A percentile compares a stretch with the other conserved stretches of the same genome.
Evolutionary conservation across 169 alveolate genomes (phyloP).

Genomic region (Cryptosporidium xiaoi): DNA sequence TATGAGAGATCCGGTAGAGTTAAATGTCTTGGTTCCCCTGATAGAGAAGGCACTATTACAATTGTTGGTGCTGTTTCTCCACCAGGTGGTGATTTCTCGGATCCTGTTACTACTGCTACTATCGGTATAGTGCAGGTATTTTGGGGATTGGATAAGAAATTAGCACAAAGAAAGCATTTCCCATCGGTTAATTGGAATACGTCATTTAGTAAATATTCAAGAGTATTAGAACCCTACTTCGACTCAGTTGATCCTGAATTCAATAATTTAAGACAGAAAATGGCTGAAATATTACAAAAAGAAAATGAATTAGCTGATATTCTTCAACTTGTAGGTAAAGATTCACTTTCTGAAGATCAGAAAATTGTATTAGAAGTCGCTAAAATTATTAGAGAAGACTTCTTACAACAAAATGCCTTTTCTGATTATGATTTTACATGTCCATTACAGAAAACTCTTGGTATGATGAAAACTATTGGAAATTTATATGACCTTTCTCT

Average conservation of each 20-base stretch:
- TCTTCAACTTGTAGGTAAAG: conserved; percentile 98
- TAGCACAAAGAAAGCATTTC: conserved; percentile 99
- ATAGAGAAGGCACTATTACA: conserved; percentile 97
- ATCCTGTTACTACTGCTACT: conserved; percentile 98
- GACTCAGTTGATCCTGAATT: conserved; percentile 94
- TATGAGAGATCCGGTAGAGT: conserved; percentile 97
- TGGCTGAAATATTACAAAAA: conserved; percentile 93
- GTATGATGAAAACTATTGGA: conserved; percentile 96
- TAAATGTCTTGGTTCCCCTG: conserved; percentile 97
- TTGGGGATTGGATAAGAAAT: conserved; percentile 99
- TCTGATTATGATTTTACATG: conserved; percentile 97
- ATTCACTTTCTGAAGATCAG: conserved; percentile 97
- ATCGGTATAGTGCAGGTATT: conserved; percentile 98
- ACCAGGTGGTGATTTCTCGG: conserved; percentile 99
- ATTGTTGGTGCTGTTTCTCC: conserved; percentile 99
- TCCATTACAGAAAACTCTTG: conserved; percentile 95
- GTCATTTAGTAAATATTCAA: conserved; percentile 95
- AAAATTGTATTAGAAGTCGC: conserved; percentile 93
- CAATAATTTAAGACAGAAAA: conserved; percentile 88
- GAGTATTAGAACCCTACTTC: conserved; percentile 93
- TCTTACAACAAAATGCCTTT: conserved; percentile 97
- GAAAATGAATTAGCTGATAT: conserved; percentile 97
- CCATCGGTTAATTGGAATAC: conserved; percentile 99
- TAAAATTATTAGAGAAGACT: conserved; percentile 96
- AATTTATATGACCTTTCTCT: conserved; percentile 92